Percentiles rank a stretch among this genome's conserved stretches.
These are phyloP conservation scores for Gossypium schwendimanii DNA, from an alignment of 441 rosid species.

Conservation along the genomic window DNA sequence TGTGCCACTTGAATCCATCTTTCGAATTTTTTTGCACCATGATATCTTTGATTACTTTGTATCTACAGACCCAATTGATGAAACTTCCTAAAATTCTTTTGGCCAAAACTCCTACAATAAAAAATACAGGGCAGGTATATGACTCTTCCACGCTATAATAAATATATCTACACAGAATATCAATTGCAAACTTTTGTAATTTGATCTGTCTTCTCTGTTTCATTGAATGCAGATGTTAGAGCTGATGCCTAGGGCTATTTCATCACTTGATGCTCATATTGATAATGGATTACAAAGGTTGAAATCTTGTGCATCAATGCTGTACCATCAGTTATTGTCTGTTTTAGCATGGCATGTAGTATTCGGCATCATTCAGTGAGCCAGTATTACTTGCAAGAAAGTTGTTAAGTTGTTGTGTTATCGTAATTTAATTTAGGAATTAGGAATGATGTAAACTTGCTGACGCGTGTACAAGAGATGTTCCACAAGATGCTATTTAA, in stretches of 20 bases:
- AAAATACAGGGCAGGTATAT: constrained; percentile 53
- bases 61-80: constrained; percentile 39
- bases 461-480: neutral
- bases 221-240: constrained; percentile 37
- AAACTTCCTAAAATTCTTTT: constrained; percentile 60
- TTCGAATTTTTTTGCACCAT: neutral
- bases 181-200: neutral
- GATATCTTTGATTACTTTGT: neutral
- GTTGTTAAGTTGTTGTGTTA: neutral
- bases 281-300: constrained; percentile 54
- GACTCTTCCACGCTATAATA: neutral
- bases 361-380: neutral
- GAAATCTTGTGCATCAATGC: neutral
- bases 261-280: constrained; percentile 57
- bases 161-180: neutral
- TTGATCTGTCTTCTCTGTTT: neutral
- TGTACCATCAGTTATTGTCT: neutral
- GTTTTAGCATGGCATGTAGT: neutral
- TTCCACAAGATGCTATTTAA: neutral
- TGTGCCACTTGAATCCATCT: neutral
- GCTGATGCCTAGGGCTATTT: constrained; percentile 52
- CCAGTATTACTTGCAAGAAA: neutral
- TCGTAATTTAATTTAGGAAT: neutral
- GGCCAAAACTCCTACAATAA: constrained; percentile 42
- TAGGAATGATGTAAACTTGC: neutral